Evolutionary conservation across 768 basidiomycete species (phyloP).

Genomic region (Boletellus sp.): DNA sequence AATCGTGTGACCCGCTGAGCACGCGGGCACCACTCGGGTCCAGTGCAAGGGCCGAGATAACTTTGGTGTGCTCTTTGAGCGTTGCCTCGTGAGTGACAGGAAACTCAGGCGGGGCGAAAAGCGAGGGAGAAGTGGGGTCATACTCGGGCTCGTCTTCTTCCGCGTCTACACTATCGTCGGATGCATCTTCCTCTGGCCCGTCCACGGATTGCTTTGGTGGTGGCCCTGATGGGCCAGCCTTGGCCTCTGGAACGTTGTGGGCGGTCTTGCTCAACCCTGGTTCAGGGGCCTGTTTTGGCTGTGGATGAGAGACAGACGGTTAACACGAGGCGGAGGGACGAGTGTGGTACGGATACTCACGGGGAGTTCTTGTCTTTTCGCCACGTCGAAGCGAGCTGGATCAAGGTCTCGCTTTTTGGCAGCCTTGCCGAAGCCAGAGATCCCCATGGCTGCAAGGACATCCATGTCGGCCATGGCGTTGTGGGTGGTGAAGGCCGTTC

Average conservation of each 20-base stretch:
- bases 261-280: conserved; percentile 14
- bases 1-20: conserved; percentile 91
- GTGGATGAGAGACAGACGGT: conserved; percentile 10
- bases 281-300: conserved; percentile 14
- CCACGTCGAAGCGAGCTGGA: conserved; percentile 76
- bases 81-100: conserved; percentile 89
- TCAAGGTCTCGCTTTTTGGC: conserved; percentile 63
- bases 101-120: conserved; percentile 49
- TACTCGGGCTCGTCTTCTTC: conserved; percentile 45
- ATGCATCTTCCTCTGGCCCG: conserved; percentile 18
- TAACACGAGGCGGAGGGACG: conserved; percentile 19
- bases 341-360: conserved; percentile 18
- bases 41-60: conserved; percentile 85
- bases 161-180: conserved; percentile 21
- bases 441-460: conserved; percentile 79
- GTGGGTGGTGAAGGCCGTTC: conserved; percentile 2
- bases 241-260: conserved; percentile 18
- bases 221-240: conserved; percentile 16
- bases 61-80: conserved; percentile 94
- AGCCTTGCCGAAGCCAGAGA: conserved; percentile 78
- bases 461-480: conserved; percentile 57
- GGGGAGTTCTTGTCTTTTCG: conserved; percentile 49
- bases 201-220: conserved; percentile 3
- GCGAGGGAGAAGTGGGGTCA: conserved; percentile 44
- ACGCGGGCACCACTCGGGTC: conserved; percentile 94